A percentile compares a stretch with the other conserved stretches of the same genome.
Conservation (phyloP, 208 protist species). For the Crithidia expoeki region DNA sequence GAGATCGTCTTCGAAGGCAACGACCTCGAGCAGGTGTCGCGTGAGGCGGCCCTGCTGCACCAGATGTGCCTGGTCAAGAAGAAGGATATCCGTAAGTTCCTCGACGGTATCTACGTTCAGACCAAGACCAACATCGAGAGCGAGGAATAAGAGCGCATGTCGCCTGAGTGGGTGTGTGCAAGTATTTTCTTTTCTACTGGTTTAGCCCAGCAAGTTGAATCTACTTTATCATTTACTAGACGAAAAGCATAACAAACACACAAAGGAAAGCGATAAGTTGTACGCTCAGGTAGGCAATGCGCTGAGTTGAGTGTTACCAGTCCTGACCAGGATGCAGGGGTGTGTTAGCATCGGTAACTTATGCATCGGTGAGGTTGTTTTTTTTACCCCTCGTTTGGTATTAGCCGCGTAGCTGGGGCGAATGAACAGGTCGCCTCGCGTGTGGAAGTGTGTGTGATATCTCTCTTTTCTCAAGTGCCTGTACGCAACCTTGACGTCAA, state of each 20-base stretch:
- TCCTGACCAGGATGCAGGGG: no score
- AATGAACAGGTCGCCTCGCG: no score
- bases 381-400: no score
- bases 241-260: slow-evolving; percentile 6
- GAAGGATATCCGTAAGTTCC: slow-evolving; percentile 99
- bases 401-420: no score
- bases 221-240: slow-evolving; percentile 17
- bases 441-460: no score
- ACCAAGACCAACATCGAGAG: slow-evolving; percentile 93
- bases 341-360: no score
- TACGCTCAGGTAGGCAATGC: no score
- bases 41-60: slow-evolving; percentile 96
- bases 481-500: no score
- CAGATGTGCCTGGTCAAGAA: slow-evolving; percentile 95
- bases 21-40: slow-evolving; percentile 93
- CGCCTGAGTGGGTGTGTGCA: background rate
- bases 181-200: background rate
- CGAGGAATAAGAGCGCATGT: slow-evolving; percentile 58
- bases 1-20: slow-evolving; percentile 98
- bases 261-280: slow-evolving; percentile 12
- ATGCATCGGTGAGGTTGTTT: no score
- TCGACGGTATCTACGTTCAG: slow-evolving; percentile 99
- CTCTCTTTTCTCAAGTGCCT: no score
- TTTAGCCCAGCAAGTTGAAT: slow-evolving; percentile 6
- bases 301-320: no score